A percentile compares a stretch with the other conserved stretches of the same genome.
These are phyloP conservation scores for Lentinula sp. DNA, from an alignment of 768 basidiomycete species.

Conservation along the genomic window DNA sequence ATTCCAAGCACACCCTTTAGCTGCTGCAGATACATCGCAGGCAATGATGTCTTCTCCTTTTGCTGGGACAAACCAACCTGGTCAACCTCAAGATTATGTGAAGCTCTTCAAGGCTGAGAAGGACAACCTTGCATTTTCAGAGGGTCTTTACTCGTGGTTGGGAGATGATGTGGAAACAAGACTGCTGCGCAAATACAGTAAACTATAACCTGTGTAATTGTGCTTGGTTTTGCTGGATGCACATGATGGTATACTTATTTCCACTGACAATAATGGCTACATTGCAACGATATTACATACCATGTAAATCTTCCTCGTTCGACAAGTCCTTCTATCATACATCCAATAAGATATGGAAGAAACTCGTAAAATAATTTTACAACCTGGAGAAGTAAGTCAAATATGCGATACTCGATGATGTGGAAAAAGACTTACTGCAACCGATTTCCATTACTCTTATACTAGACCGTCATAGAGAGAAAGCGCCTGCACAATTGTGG, in stretches of 20 bases:
- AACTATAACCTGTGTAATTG: not conserved
- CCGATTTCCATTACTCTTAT: conserved; percentile 27
- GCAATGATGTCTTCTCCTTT: conserved; percentile 72
- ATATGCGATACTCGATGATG: not conserved
- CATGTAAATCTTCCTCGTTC: not conserved
- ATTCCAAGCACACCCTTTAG: conserved; percentile 7
- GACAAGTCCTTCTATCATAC: not conserved
- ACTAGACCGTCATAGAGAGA: conserved; percentile 95
- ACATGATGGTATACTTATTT: not conserved
- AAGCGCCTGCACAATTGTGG: conserved; percentile 96
- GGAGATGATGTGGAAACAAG: conserved; percentile 77
- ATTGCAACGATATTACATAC: conserved; percentile 13
- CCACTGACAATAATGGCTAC: conserved; percentile 19
- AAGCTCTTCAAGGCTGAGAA: conserved; percentile 89
- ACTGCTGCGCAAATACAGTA: conserved; percentile 70
- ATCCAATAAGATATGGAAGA: not conserved
- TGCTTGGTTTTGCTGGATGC: not conserved
- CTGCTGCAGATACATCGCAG: conserved; percentile 76
- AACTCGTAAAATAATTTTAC: not conserved
- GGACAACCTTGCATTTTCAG: conserved; percentile 90
- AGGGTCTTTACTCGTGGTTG: conserved; percentile 80
- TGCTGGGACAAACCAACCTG: conserved; percentile 42
- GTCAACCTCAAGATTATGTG: conserved; percentile 74
- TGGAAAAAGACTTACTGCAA: not conserved
- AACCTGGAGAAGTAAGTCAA: not conserved